Percentiles rank a stretch among this genome's conserved stretches.
Conservation (phyloP, 179 eudicot genomes). For the Spergularia azorica region DNA sequence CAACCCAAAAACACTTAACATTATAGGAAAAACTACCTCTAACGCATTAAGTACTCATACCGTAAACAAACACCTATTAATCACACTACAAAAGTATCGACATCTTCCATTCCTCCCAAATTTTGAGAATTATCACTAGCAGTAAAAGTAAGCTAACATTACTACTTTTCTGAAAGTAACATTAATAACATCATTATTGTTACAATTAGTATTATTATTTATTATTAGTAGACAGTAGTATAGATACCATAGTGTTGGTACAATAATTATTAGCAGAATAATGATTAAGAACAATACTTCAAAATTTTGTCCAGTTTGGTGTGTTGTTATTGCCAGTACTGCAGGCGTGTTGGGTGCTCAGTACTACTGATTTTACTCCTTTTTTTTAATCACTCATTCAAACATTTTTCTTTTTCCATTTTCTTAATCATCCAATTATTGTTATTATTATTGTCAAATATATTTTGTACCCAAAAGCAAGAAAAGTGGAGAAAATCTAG, state of each 20-base stretch:
- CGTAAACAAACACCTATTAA: too few species aligned
- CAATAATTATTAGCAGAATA: not conserved
- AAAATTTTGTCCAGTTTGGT: slow-evolving; percentile 10
- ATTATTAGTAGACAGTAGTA: not conserved
- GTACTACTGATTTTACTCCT: not conserved
- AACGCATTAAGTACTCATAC: too few species aligned
- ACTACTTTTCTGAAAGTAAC: too few species aligned
- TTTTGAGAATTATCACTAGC: too few species aligned
- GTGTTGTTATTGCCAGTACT: slow-evolving; percentile 2
- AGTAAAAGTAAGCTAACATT: too few species aligned
- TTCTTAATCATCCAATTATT: not conserved
- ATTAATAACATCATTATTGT: too few species aligned
- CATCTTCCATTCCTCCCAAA: too few species aligned
- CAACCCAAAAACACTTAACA: too few species aligned
- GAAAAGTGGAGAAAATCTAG: slow-evolving; percentile 67
- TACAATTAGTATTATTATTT: too few species aligned
- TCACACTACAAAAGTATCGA: too few species aligned
- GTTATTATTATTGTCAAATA: slow-evolving; percentile 16
- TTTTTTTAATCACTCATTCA: not conserved
- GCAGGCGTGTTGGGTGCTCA: slow-evolving; percentile 19
- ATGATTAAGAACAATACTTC: slow-evolving; percentile 9
- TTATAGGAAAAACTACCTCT: too few species aligned
- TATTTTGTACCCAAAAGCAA: slow-evolving; percentile 38
- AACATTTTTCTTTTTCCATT: not conserved
- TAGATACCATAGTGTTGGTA: not conserved